Evolutionary conservation across 1,284 basidiomycete species (phyloP).

Genomic region (Exobasidium cylindrosporum): DNA sequence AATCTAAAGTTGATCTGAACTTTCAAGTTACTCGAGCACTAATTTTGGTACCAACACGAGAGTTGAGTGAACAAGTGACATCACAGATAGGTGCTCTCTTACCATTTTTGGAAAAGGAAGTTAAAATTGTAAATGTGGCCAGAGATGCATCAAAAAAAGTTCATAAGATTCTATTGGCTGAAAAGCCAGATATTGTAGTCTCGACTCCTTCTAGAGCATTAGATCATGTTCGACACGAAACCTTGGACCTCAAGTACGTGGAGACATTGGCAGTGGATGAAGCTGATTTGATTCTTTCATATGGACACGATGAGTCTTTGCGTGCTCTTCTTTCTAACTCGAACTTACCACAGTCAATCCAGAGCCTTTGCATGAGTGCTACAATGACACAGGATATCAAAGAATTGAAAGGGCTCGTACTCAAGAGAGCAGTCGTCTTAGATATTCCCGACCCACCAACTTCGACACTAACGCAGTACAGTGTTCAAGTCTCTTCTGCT

Average conservation of each 20-base stretch:
- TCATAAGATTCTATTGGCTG: slow-evolving; percentile 79
- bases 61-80: slow-evolving; percentile 86
- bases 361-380: slow-evolving; percentile 95
- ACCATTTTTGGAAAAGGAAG: slow-evolving; percentile 69
- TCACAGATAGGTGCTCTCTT: slow-evolving; percentile 68
- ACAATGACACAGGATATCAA: slow-evolving; percentile 96
- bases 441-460: slow-evolving; percentile 27
- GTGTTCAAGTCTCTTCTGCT: slow-evolving; percentile 63
- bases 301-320: slow-evolving; percentile 89
- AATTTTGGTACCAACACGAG: slow-evolving; percentile 89
- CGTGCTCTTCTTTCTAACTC: slow-evolving; percentile 73
- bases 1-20: slow-evolving; percentile 55
- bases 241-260: slow-evolving; percentile 58
- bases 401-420: slow-evolving; percentile 76
- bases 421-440: slow-evolving; percentile 9
- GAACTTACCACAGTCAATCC: slow-evolving; percentile 77
- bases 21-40: slow-evolving; percentile 71
- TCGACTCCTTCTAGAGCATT: slow-evolving; percentile 85
- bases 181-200: slow-evolving; percentile 86
- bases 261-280: slow-evolving; percentile 94
- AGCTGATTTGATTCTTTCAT: slow-evolving; percentile 93
- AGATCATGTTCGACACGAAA: slow-evolving; percentile 72
- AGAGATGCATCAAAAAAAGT: slow-evolving; percentile 63
- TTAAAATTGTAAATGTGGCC: slow-evolving; percentile 76
- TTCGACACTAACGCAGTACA: slow-evolving; percentile 43